Conservation (phyloP, 805 yeast species). For the Lachancea fermentati region DNA sequence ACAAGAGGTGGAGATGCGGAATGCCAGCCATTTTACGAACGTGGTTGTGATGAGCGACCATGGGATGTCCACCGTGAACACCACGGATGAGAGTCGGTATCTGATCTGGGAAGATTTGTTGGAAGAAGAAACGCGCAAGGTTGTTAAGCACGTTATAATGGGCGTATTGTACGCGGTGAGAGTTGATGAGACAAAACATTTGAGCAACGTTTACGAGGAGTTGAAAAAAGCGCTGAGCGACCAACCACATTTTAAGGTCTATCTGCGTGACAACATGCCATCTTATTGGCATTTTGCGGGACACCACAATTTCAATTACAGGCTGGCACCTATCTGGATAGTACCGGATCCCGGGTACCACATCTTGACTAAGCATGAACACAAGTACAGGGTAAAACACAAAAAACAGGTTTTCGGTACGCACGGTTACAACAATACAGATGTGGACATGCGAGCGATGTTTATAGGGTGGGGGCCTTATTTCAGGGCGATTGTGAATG, state of each 20-base stretch:
- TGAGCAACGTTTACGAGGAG: neutral
- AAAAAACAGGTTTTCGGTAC: constrained; percentile 46
- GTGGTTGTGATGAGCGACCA: constrained; percentile 81
- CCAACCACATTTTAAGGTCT: constrained; percentile 38
- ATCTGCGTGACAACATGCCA: constrained; percentile 50
- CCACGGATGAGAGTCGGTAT: constrained; percentile 44
- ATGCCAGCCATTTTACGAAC: constrained; percentile 62
- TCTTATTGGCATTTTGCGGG: constrained; percentile 29
- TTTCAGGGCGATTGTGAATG: constrained; percentile 37
- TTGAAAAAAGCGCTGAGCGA: neutral
- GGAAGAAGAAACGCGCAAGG: constrained; percentile 31
- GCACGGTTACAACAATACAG: constrained; percentile 79
- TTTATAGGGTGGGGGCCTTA: constrained; percentile 81
- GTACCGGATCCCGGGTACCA: constrained; percentile 80
- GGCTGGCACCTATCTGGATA: constrained; percentile 83
- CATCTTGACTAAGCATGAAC: constrained; percentile 54
- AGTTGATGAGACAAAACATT: constrained; percentile 3
- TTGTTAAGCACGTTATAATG: neutral
- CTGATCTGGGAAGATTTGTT: constrained; percentile 68
- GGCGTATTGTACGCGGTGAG: neutral
- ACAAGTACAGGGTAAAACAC: constrained; percentile 32
- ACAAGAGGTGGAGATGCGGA: constrained; percentile 45
- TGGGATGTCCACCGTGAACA: constrained; percentile 87
- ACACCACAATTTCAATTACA: constrained; percentile 35
- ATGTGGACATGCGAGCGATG: constrained; percentile 74